Evolutionary conservation across 208 protist species (phyloP), one percentile per base, ranked within the genome.

Genomic region (Leishmania turanica): DNA sequence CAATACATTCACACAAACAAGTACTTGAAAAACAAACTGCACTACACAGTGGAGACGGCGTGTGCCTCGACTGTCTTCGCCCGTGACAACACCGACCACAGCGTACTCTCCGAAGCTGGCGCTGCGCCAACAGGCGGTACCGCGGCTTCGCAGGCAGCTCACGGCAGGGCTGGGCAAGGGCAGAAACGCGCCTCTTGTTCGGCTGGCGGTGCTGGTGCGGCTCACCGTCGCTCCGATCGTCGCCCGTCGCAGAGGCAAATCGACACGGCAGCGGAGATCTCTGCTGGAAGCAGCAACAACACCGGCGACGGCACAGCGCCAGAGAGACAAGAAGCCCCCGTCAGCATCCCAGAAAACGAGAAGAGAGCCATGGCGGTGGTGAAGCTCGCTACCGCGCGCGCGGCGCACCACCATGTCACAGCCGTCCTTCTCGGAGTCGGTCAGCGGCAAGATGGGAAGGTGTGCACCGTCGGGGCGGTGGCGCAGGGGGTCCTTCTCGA

Each of bases 41-140:
- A 95, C 81, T 97, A 97, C 88, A 91, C 89, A 73, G 17, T 96
- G 51, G 93, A 96, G 80, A 92, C 90, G 40, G 71, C 87, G 65
- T 82, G 66, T 21, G 73, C 78, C 58, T 56, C 78, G 37, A 27
- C 73, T 40, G 53, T 42, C 64, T 21, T 24, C n/a, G 64, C 9
- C 62, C 21, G 19, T n/a, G 76, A 58, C 42, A 37, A 13, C 37
- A 60, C 76, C 47, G 60, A 34, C 51, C 7, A 21, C 8, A 13
- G 62, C 37, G 62, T 19, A n/a, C 11, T 34, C 13, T 0, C 62
- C 40, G 76, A 79, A 11, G 56, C 73, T 19, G 34, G 4, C 56
- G 53, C 56, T 4, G 73, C 4, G 40, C 37, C 37, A 40, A 19
- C 73, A 24, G 21, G n/a, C 17, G 37, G 54, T 19, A 24, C 54